Evolutionary conservation across 1,284 basidiomycete genomes (phyloP), one percentile per base, ranked within the genome.

Genomic region (Cutaneotrichosporon cyanovorans): DNA sequence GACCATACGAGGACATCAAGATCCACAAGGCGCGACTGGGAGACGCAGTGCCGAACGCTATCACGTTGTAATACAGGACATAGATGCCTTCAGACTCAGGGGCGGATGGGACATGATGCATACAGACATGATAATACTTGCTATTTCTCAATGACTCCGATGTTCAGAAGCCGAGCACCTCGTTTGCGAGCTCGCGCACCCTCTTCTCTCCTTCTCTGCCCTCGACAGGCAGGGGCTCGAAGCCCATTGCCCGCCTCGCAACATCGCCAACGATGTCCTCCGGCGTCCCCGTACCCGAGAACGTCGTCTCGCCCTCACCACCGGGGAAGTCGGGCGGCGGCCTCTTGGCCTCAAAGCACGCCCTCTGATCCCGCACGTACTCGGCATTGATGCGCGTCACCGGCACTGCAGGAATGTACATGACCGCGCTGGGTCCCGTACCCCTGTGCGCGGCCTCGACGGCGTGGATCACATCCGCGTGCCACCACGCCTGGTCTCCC

Each of bases 401-500:
- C 0, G 85, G 85, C 0, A 80, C 80, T 3, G 84, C 80, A 0
- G 85, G 86, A 48, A 87, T 87, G 63, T 88, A 89, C 48, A 89
- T 61, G 20, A 87, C 85, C 1, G 81, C 82, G 0, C 84, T 84
- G 57, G 87, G 83, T 4, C 71, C 72, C 11, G 60, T 56, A 0
- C 87, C 86, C 8, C 57, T 60, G 61, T 87, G 84, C 20, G 74
- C 64, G 5, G 61, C 51, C 62, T 88, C 85, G 25, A 88, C 85
- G 0, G 81, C 77, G 62, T 88, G 86, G 9, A 87, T 77, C 21
- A 76, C 72, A 62, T 87, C 82, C 58, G 82, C 85, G 64, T 89
- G 87, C 87, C 87, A 87, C 58, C 81, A 84, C 0, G 85, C 82
- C 60, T 84, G 81, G 63, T 87, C 84, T 0, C 86, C 86, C 0